Evolutionary conservation across 2,329 filamentous ascomycete genomes (phyloP), one percentile per base, ranked within the genome.

Genomic region (Penicillium sp.): DNA sequence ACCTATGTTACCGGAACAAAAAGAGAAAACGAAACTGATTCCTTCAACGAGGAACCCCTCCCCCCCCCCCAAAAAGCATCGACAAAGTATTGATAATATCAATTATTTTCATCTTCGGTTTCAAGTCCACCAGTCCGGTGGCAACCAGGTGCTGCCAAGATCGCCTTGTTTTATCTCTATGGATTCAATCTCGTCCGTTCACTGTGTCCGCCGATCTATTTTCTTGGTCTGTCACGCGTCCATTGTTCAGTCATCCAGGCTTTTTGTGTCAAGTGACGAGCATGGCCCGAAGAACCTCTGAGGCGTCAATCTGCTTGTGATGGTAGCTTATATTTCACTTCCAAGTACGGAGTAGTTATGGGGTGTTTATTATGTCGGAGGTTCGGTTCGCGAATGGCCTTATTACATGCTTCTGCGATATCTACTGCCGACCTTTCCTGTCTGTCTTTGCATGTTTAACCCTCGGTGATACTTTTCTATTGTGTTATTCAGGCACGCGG

Each of bases 301-400:
- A 54, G 22, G 35, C 54, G 46, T 56, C 55, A 26, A 61, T 65
- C 62, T 67, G 61, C 52, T 58, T 56, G 33, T 58, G 50, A 62
- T 60, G 55, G 54, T 64, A 58, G 47, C 55, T 56, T 54, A 55
- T 57, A 65, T 65, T 48, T 62, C 62, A 62, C 47, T 50, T 21
- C 10, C 45, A 58, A 59, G 44, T 63, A 47, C 50, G 52, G 54
- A 58, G 43, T 52, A 60, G 39, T 56, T 62, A 63, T 51, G 56
- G 45, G 55, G 56, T 56, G 48, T 63, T 55, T 53, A 59, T 62
- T 59, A 59, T 65, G 59, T 47, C 44, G 43, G 55, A 57, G 48
- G 46, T 52, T 68, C 67, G 61, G 55, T 56, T 59, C 64, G 24
- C 52, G 39, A 52, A 58, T 58, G 55, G 42, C 27, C 43, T 56